Evolutionary conservation across 208 protist genomes (phyloP).

Genomic region (Trypanosoma theileri): DNA sequence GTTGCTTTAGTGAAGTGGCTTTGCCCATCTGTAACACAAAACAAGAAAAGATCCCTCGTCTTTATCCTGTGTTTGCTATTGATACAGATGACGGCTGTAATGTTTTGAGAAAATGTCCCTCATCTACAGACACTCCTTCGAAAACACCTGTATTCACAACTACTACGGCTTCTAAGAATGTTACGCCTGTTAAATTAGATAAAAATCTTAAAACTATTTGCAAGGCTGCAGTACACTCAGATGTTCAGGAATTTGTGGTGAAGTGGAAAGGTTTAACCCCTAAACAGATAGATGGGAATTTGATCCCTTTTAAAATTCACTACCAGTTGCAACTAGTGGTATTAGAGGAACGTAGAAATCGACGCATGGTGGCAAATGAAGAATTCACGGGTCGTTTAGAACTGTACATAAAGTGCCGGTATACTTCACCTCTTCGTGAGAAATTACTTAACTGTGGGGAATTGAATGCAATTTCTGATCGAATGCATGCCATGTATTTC

Average conservation of each 20-base stretch:
- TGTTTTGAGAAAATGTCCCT: not conserved
- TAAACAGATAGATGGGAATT: constrained; percentile 32
- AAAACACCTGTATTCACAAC: too few relatives aligned
- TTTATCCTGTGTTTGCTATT: constrained; percentile 19
- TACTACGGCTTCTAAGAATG: not conserved
- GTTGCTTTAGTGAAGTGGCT: constrained; percentile 12
- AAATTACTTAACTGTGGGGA: constrained; percentile 32
- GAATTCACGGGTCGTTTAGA: constrained; percentile 37
- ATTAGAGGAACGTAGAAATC: constrained; percentile 45
- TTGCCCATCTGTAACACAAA: not conserved
- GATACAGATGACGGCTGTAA: too few relatives aligned
- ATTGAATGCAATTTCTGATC: constrained; percentile 20
- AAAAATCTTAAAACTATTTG: not conserved
- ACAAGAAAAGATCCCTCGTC: constrained; percentile 8
- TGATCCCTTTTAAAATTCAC: constrained; percentile 44
- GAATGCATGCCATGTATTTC: not conserved
- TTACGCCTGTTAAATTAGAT: not conserved
- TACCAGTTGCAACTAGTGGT: constrained; percentile 56
- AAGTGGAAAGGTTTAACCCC: constrained; percentile 42
- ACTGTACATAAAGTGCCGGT: constrained; percentile 30
- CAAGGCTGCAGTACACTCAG: not conserved
- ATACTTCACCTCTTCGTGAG: constrained; percentile 34
- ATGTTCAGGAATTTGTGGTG: constrained; percentile 30
- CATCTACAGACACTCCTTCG: not conserved
- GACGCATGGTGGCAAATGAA: constrained; percentile 38